Evolutionary conservation across 1,139 yeast species (phyloP), one percentile per base, ranked within the genome.

Genomic region (Kluyveromyces marxianus): DNA sequence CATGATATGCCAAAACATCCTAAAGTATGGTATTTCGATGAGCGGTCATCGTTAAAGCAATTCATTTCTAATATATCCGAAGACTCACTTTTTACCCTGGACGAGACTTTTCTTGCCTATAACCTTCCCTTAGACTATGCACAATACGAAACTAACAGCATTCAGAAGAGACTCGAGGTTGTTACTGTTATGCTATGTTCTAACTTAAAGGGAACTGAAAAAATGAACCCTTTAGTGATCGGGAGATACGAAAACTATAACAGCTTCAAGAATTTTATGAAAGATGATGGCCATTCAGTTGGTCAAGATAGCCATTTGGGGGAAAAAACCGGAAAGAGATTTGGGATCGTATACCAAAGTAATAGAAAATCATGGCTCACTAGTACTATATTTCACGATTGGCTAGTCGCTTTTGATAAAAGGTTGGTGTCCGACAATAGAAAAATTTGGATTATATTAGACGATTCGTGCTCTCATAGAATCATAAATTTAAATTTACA

Each of bases 341-440:
- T 77, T 57, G 75, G 76, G 28, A 66, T 81, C 7, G 68, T 73
- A 25, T 80, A 79, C 61, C 79, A 78, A 53, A 76, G 81, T 44
- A 80, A 81, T 53, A 70, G 75, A 44, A 78, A 77, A 60, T 77
- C 79, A 48, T 79, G 85, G 84, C 67, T 81, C 35, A 80, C 86
- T 2, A 75, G 83, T n/a, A 75, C 79, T 35, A 66, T 79, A 64
- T 79, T 81, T 54, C 82, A 80, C 52, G 79, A 79, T 54, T 81
- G 83, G 72, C 60, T 81, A 27, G 67, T 77, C 2, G 70, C 79
- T 5, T 65, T 81, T 57, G 86, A 81, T 52, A 83, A 79, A 55
- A 72, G 82, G 52, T 55, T 72, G 44, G 65, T 56, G 2, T 70
- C 71, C 39, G 66, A 68, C 35, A 64, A 67, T 32, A 64, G 85